These are phyloP conservation scores for Phaeophleospora eucalypticola DNA, from an alignment of 2,329 filamentous ascomycete species.

Conservation along the genomic window DNA sequence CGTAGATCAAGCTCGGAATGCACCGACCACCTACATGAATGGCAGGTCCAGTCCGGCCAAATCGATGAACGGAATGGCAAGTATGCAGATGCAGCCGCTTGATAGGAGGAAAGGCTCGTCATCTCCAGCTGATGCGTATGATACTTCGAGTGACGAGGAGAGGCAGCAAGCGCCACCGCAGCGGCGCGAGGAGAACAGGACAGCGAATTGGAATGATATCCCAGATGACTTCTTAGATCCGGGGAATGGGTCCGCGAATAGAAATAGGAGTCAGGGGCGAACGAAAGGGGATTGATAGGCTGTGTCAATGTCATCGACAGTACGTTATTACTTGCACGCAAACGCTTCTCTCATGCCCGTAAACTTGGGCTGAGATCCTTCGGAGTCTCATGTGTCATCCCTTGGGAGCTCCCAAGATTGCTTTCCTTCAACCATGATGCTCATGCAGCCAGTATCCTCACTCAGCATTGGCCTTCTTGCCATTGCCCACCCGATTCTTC, in stretches of 20 bases:
- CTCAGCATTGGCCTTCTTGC: too few species aligned
- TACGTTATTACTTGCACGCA: neutral
- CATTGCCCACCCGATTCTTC: neutral
- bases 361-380: neutral
- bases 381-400: too few species aligned
- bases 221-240: constrained; percentile 43
- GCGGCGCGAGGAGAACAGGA: constrained; percentile 17
- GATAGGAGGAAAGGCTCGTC: constrained; percentile 27
- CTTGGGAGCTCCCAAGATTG: too few species aligned
- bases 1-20: constrained; percentile 31
- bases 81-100: constrained; percentile 41
- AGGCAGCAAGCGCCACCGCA: constrained; percentile 10
- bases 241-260: constrained; percentile 20
- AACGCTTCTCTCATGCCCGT: neutral
- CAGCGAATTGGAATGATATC: constrained; percentile 47
- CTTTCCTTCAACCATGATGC: too few species aligned
- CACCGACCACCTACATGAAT: constrained; percentile 2
- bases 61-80: constrained; percentile 26
- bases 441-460: too few species aligned
- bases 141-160: constrained; percentile 26
- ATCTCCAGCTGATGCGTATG: constrained; percentile 32
- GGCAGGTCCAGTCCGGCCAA: neutral
- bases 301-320: neutral
- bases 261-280: constrained; percentile 29
- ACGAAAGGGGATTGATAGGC: constrained; percentile 29